These are phyloP conservation scores for Starmerella stellata DNA, from an alignment of 805 yeast species.

Conservation along the genomic window DNA sequence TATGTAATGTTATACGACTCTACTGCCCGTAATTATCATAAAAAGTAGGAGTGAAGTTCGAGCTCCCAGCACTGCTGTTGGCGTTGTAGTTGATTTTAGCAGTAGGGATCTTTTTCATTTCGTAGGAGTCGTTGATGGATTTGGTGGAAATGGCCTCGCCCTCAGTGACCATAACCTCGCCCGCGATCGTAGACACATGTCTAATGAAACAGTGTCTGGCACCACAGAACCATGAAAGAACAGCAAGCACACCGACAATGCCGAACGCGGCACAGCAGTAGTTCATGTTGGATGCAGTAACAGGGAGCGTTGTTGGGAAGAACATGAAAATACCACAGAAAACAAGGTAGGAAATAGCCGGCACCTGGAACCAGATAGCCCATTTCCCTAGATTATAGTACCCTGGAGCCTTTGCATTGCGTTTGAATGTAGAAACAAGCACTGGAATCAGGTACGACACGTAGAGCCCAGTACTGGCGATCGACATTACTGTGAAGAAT, in stretches of 20 bases:
- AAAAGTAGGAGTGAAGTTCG: too few relatives aligned
- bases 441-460: slow-evolving; percentile 43
- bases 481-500: slow-evolving; percentile 46
- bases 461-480: slow-evolving; percentile 38
- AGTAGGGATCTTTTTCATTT: not conserved
- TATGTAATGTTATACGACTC: too few relatives aligned
- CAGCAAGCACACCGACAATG: slow-evolving; percentile 26
- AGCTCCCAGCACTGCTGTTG: too few relatives aligned
- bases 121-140: not conserved
- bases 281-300: slow-evolving; percentile 43
- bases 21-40: too few relatives aligned
- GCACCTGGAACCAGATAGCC: slow-evolving; percentile 48
- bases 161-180: not conserved
- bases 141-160: not conserved
- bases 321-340: slow-evolving; percentile 45
- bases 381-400: slow-evolving; percentile 36
- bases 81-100: too few relatives aligned
- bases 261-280: slow-evolving; percentile 39
- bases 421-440: slow-evolving; percentile 17
- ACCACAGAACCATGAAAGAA: slow-evolving; percentile 12
- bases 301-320: slow-evolving; percentile 50
- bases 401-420: slow-evolving; percentile 29
- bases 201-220: slow-evolving; percentile 5
- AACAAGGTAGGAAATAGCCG: slow-evolving; percentile 37
- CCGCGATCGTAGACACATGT: not conserved